phyloP scores from a whole-genome alignment of 2,329 filamentous ascomycete species.

The Alternaria sp. region DNA sequence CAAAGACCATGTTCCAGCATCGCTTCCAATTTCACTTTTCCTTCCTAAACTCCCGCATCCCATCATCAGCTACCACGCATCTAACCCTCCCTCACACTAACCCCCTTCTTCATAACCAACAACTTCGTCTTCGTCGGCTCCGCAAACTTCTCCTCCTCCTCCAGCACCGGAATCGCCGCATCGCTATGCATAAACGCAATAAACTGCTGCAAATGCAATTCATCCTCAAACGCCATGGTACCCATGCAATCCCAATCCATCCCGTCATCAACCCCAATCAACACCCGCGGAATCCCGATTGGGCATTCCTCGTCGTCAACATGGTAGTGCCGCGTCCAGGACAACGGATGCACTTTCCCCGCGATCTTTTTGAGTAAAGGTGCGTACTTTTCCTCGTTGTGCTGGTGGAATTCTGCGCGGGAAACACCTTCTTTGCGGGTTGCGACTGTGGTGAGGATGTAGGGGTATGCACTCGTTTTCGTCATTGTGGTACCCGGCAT shows the following conservation, averaged over 20 bases:
- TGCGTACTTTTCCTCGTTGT: conserved; percentile 19
- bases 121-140: conserved; percentile 19
- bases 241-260: conserved; percentile 28
- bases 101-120: conserved; percentile 21
- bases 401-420: conserved; percentile 17
- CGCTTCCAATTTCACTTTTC: neutral
- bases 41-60: neutral
- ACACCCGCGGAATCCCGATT: conserved; percentile 10
- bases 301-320: conserved; percentile 20
- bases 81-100: neutral
- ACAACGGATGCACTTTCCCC: conserved; percentile 22
- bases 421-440: conserved; percentile 20
- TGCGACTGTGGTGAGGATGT: conserved; percentile 17
- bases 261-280: conserved; percentile 16
- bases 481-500: neutral
- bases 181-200: conserved; percentile 27
- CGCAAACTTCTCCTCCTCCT: conserved; percentile 26
- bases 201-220: conserved; percentile 28
- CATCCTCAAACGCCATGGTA: conserved; percentile 25
- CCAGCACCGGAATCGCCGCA: conserved; percentile 9
- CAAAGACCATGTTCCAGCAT: neutral
- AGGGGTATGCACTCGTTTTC: conserved; percentile 17
- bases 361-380: conserved; percentile 18
- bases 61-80: neutral
- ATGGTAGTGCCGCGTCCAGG: conserved; percentile 25